Evolutionary conservation across 306 rosid genomes (phyloP), one percentile per base, ranked within the genome.

Genomic region (Trifolium fragiferum): DNA sequence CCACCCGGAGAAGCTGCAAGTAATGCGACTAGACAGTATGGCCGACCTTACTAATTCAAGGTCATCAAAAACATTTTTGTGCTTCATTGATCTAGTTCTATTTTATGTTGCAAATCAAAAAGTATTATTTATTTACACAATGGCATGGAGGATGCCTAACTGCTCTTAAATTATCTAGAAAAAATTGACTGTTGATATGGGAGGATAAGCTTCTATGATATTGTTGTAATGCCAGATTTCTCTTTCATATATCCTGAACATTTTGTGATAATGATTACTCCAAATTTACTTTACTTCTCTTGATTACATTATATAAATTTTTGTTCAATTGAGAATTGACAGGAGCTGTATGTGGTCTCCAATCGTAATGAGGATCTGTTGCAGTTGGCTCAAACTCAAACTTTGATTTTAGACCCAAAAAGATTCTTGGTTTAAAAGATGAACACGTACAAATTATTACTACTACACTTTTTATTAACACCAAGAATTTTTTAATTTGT

Each of bases 41-140:
- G 82, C 51, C 82, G 82, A 46, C 85, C 63, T 57, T 57, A 76
- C 65, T 92, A 86, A 85, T 55, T 82, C 21, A 38, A 53, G 18
- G 67, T 66, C 35, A n/a, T 69, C 40, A n/a, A n/a, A 50, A 64
- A 47, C 75, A 69, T 68, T 75, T 14, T 74, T 77, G 66, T 68
- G 43, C 63, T 38, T 62, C 57, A 35, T 75, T 80, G 32, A 47
- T 60, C 73, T 74, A 70, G 40, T 37, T 37, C 40, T 73, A 44
- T 40, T 73, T 59, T 75, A 33, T 30, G 14, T 59, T 68, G 41
- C 25, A 33, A 72, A 65, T 81, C 49, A 50, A 5, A 20, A 68
- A 38, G 27, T 64, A 33, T 71, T 76, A 47, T 75, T 78, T 62
- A 51, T 50, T 68, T 51, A 50, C 10, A 7, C 27, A 6, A 14